phyloP scores from a whole-genome alignment of 129 eudicot species.

The Flaveria ramosissima region DNA sequence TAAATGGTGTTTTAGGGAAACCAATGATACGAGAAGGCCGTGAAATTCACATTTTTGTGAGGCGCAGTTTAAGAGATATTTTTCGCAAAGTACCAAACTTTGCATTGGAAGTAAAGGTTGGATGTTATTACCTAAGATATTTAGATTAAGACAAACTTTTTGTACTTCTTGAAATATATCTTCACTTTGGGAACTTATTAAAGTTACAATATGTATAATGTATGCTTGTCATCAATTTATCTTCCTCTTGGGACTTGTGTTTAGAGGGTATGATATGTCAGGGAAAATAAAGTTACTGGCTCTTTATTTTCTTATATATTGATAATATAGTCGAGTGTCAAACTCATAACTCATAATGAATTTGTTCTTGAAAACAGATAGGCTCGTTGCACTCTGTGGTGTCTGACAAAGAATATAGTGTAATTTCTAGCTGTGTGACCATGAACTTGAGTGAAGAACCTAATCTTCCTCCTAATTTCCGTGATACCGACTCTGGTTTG shows the following conservation, averaged over 20 bases:
- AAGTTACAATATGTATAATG: neutral
- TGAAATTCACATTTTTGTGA: conserved; percentile 69
- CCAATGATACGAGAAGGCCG: conserved; percentile 88
- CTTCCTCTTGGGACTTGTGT: conserved; percentile 22
- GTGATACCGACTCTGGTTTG: conserved; percentile 55
- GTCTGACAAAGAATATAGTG: conserved; percentile 83
- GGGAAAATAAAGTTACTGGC: neutral
- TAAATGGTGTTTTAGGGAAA: conserved; percentile 73
- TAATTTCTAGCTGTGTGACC: conserved; percentile 65
- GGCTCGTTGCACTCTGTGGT: conserved; percentile 79
- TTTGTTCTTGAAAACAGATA: conserved; percentile 50
- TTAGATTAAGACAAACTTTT: neutral
- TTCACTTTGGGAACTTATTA: neutral
- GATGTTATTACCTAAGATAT: conserved; percentile 12
- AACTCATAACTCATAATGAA: conserved; percentile 15
- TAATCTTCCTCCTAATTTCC: conserved; percentile 83
- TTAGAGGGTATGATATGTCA: conserved; percentile 13
- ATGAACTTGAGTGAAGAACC: conserved; percentile 80
- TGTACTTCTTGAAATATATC: conserved; percentile 5
- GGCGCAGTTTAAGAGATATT: conserved; percentile 93
- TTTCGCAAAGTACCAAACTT: conserved; percentile 91
- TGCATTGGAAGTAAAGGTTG: conserved; percentile 78
- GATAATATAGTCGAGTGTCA: conserved; percentile 17
- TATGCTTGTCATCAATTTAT: conserved; percentile 10
- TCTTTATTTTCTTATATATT: neutral